Base-by-base conservation (phyloP, 1,284 basidiomycete species). In the Grifola frondosa region DNA sequence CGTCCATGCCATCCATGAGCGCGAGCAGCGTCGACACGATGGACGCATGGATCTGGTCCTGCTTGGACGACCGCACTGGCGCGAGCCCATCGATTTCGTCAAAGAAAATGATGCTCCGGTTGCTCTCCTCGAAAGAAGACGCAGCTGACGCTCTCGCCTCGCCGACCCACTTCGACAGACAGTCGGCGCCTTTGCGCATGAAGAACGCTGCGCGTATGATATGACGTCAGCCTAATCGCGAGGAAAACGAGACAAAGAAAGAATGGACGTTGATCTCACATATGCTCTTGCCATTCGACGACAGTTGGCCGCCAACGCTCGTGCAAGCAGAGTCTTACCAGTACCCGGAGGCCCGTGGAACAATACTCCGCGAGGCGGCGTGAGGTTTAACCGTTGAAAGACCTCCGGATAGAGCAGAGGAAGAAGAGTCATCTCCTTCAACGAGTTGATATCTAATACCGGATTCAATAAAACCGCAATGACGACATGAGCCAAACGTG, bases 1-100 rank as follows among this genome's bases (percentile, higher is more conserved):
- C 96, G 54, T 99, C 97, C 97, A 99, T 99, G 35, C 97, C 97
- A 63, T 99, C 97, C 96, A 99, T 99, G 36, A 99, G 74, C 1
- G 97, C 96, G 2, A 99, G 77, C 11, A 99, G 75, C 0, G 97
- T 99, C 35, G 90, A 93, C 8, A 99, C 97, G 52, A 99, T 94
- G 32, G 90, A 94, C 1, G 97, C 96, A 63, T 99, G 97, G 43
- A 99, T 98, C 67, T 99, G 97, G 63, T 99, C 97, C 62, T 99
- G 97, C 64, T 98, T 98, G 36, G 91, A 93, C 34, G 93, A 97
- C 26, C 97, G 86, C 1, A 99, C 97, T 0, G 97, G 97, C 13
- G 97, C 97, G 11, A 99, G 81, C 53, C 95, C 96, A 60, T 99
- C 97, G 54, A 99, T 99, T 69, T 99, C 97, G 62, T 99, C 93